A percentile compares a stretch with the other conserved stretches of the same genome.
These are phyloP conservation scores for Evernia prunastri DNA, from an alignment of 495 filamentous ascomycete species.

Conservation along the genomic window DNA sequence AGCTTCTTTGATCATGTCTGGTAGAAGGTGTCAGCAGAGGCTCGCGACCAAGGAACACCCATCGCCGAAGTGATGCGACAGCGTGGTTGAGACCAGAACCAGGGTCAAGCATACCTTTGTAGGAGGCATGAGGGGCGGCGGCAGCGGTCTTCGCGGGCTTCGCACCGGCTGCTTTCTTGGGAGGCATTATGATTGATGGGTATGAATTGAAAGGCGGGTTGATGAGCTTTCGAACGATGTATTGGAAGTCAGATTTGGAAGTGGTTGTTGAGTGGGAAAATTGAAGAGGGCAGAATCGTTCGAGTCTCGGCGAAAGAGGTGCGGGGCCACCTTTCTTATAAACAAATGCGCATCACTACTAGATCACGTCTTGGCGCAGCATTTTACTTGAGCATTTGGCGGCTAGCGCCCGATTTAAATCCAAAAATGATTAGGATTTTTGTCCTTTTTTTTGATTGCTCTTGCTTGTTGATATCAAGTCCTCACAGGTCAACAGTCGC, in stretches of 20 bases:
- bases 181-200: constrained; percentile 38
- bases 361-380: constrained; percentile 22
- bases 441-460: background rate
- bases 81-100: constrained; percentile 35
- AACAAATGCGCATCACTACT: constrained; percentile 16
- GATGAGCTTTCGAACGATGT: constrained; percentile 27
- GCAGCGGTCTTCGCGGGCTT: constrained; percentile 46
- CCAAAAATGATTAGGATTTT: constrained; percentile 18
- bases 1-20: constrained; percentile 64
- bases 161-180: constrained; percentile 46
- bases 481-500: background rate
- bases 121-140: constrained; percentile 47
- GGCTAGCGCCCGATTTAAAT: constrained; percentile 3
- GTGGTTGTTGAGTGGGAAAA: constrained; percentile 23
- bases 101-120: constrained; percentile 52
- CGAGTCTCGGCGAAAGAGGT: constrained; percentile 35
- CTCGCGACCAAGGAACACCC: constrained; percentile 39
- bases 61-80: constrained; percentile 39
- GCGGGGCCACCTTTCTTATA: constrained; percentile 43
- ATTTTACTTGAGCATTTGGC: too few species aligned
- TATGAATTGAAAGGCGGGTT: constrained; percentile 24
- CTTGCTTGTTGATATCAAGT: background rate
- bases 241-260: constrained; percentile 18
- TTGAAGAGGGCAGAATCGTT: constrained; percentile 27
- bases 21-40: constrained; percentile 43